Conservation (phyloP, 2,329 filamentous ascomycete species). For the Teratosphaeriaceae sp. region DNA sequence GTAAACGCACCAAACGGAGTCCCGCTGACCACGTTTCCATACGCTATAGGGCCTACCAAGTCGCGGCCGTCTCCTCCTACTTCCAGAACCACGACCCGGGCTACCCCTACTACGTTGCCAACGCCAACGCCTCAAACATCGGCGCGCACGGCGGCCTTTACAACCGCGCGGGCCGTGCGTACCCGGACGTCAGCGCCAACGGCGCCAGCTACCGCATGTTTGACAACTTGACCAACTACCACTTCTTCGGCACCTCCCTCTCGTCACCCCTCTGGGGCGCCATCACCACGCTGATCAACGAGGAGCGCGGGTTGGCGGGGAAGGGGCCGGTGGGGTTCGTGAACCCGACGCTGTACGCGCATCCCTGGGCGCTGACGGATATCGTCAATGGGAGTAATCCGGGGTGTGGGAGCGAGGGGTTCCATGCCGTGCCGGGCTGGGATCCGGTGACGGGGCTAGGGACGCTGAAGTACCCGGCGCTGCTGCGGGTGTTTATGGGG, state of each 20-base stretch:
- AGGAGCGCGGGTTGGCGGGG: conserved; percentile 21
- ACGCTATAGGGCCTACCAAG: conserved; percentile 32
- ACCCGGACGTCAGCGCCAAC: conserved; percentile 34
- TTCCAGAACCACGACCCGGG: conserved; percentile 11
- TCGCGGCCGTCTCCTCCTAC: conserved; percentile 30
- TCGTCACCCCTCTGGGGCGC: conserved; percentile 39
- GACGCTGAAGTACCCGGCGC: conserved; percentile 22
- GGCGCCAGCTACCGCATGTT: too few relatives aligned
- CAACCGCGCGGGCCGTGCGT: conserved; percentile 21
- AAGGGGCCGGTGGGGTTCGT: conserved; percentile 16
- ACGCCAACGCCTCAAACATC: conserved; percentile 15
- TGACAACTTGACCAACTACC: conserved; percentile 21
- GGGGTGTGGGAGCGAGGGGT: conserved; percentile 25
- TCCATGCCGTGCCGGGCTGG: conserved; percentile 10
- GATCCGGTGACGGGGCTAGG: conserved; percentile 25
- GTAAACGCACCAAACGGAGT: too few relatives aligned
- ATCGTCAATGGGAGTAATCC: conserved; percentile 22
- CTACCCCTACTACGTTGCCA: conserved; percentile 2
- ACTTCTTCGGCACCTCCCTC: conserved; percentile 15
- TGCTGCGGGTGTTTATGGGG: conserved; percentile 18
- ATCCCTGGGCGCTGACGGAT: conserved; percentile 18
- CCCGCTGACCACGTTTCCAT: too few relatives aligned
- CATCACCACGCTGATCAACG: conserved; percentile 39
- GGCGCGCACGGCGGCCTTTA: conserved; percentile 17
- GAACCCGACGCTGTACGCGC: conserved; percentile 14